Percentiles rank a stretch among this genome's conserved stretches.
Evolutionary conservation across 2,329 filamentous ascomycete species (phyloP).

Genomic region (Aspergillus novofumigatus): DNA sequence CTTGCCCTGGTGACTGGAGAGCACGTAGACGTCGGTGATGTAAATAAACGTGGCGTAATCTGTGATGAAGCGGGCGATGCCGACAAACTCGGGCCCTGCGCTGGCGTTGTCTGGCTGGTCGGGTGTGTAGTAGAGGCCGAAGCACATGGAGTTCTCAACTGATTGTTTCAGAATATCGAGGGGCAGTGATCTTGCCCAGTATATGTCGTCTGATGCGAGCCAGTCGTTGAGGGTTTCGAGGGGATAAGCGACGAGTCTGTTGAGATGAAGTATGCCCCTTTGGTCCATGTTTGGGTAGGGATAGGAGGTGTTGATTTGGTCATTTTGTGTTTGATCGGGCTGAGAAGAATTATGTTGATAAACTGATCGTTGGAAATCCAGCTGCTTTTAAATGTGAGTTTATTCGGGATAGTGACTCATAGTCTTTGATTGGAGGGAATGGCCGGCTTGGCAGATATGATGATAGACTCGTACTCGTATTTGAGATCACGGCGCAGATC

Average conservation of each 20-base stretch:
- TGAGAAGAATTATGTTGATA: too few relatives aligned
- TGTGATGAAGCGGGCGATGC: slow-evolving; percentile 62
- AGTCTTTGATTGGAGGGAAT: not conserved
- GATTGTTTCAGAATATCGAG: slow-evolving; percentile 48
- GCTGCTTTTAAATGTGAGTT: not conserved
- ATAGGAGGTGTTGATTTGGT: slow-evolving; percentile 1
- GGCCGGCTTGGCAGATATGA: not conserved
- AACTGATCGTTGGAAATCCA: not conserved
- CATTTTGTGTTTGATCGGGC: not conserved
- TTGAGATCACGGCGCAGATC: not conserved
- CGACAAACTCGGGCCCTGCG: slow-evolving; percentile 43
- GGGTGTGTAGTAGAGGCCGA: slow-evolving; percentile 50
- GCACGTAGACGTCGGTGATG: slow-evolving; percentile 65
- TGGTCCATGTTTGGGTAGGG: slow-evolving; percentile 7
- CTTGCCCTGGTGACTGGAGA: slow-evolving; percentile 55
- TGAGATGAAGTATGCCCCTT: slow-evolving; percentile 44
- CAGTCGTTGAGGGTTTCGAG: slow-evolving; percentile 52
- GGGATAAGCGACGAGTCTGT: slow-evolving; percentile 55
- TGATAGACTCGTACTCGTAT: not conserved
- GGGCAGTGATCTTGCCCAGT: slow-evolving; percentile 57
- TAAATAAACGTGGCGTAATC: slow-evolving; percentile 67
- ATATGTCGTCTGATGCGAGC: slow-evolving; percentile 55
- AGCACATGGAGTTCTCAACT: slow-evolving; percentile 56
- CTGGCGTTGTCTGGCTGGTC: slow-evolving; percentile 9
- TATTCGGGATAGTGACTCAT: not conserved